Base-by-base conservation (phyloP, 805 yeast genomes). In the Lipomyces spencermartinsiae region DNA sequence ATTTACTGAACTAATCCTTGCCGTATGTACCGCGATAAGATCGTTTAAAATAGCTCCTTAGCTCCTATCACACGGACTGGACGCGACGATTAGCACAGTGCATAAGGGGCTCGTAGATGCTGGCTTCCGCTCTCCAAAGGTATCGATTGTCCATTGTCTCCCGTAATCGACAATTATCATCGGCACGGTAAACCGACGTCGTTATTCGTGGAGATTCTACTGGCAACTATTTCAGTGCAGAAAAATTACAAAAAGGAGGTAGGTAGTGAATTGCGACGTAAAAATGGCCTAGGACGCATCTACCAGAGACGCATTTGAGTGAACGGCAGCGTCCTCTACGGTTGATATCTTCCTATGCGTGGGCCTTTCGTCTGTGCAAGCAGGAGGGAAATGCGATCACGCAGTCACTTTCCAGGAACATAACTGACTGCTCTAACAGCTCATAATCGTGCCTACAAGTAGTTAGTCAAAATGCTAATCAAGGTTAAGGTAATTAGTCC, bases 401-500 rank as follows among this genome's bases (percentile, higher is more conserved):
- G 10, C 10, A 16, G 49, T 43, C n/a, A 16, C 4, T 16, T 43
- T 43, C 6, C 49, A 43, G 49, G 10, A 43, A 43, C n/a, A 37
- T 37, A 16, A 19, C 49, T 43, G 22, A 43, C 49, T n/a, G 43
- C 7, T 43, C n/a, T 43, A 43, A 4, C 2, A n/a, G 49, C 16
- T 43, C 25, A 14, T 43, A 14, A 43, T 43, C 3, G 19, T 39
- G 16, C 19, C 49, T 39, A 43, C 22, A 16, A 16, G n/a, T 19
- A 8, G 22, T 19, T 43, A n/a, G 9, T 43, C 8, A 75, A 62
- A 55, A 87, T 88, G 91, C 87, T 86, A 78, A 86, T 88, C 72
- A 88, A 86, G 76, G 91, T 88, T 70, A 89, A 87, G 77, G 86
- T 83, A 73, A 57, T 10, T 46, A n/a, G 56, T 57, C 49, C n/a